These are phyloP conservation scores for Saturnispora quitensis DNA, from an alignment of 805 yeast genomes.

Conservation along the genomic window DNA sequence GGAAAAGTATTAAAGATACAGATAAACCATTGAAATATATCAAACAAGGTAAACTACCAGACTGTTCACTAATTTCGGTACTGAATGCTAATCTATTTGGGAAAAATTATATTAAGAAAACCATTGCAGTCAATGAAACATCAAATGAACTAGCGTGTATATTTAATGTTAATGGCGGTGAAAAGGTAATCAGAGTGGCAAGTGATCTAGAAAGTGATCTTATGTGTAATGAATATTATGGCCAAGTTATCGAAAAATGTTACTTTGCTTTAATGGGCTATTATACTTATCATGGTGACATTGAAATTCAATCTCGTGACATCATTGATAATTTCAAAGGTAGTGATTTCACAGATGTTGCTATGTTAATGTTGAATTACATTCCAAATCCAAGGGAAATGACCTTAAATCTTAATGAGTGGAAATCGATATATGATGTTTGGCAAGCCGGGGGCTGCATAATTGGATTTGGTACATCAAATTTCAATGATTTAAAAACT, in stretches of 20 bases:
- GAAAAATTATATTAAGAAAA: background rate
- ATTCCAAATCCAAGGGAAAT: constrained; percentile 2
- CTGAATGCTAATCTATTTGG: constrained; percentile 2
- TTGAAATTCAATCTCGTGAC: background rate
- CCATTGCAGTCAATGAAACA: background rate
- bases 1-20: background rate
- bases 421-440: constrained; percentile 1
- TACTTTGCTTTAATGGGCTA: constrained; percentile 1
- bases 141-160: background rate
- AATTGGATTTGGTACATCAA: constrained; percentile 5
- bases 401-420: background rate
- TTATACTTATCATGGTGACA: background rate
- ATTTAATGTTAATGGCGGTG: constrained; percentile 1
- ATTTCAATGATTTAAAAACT: background rate
- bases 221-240: background rate
- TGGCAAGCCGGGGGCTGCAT: background rate
- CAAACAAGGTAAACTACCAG: constrained; percentile 3
- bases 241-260: background rate
- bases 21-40: background rate
- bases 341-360: constrained; percentile 5
- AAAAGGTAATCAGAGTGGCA: background rate
- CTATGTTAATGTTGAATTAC: background rate
- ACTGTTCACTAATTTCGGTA: constrained; percentile 4
- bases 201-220: background rate
- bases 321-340: background rate